Percentiles rank a stretch among this genome's conserved stretches.
phyloP scores from a whole-genome alignment of 1,139 yeast genomes.

The Geotrichum phurueaensis region DNA sequence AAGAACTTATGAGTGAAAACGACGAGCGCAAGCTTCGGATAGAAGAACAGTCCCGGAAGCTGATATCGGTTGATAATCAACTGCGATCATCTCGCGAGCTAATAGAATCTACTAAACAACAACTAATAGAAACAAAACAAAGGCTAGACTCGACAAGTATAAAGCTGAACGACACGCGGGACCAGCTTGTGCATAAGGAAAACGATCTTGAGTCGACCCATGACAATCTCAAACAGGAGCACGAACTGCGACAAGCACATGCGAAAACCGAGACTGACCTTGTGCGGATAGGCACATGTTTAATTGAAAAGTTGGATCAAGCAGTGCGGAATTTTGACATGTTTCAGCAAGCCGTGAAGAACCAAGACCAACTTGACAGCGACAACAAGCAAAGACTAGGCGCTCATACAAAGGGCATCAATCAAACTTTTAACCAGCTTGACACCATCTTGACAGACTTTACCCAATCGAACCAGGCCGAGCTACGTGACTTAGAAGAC shows the following conservation, averaged over 20 bases:
- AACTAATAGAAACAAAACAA: conserved; percentile 26
- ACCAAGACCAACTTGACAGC: conserved; percentile 20
- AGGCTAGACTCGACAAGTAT: conserved; percentile 26
- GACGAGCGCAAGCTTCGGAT: conserved; percentile 23
- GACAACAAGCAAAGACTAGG: conserved; percentile 20
- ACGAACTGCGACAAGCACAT: conserved; percentile 30
- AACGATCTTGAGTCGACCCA: conserved; percentile 22
- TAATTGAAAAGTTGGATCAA: conserved; percentile 28
- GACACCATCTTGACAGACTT: conserved; percentile 17
- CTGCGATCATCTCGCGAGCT: conserved; percentile 34
- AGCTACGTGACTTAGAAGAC: conserved; percentile 6
- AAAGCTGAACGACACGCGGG: conserved; percentile 19
- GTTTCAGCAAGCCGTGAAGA: conserved; percentile 27
- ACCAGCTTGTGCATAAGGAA: conserved; percentile 23
- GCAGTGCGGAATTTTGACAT: conserved; percentile 27
- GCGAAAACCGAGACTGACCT: conserved; percentile 32
- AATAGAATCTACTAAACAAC: conserved; percentile 28
- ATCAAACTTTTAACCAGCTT: conserved; percentile 15
- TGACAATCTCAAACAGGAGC: conserved; percentile 27
- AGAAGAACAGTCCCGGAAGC: conserved; percentile 43
- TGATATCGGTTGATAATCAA: conserved; percentile 43
- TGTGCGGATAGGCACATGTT: conserved; percentile 27
- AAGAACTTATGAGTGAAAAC: conserved; percentile 31
- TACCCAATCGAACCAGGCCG: neutral
- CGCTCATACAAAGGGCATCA: conserved; percentile 15